These are phyloP conservation scores for Achaetomiella virescens DNA, from an alignment of 495 filamentous ascomycete species.

Conservation along the genomic window DNA sequence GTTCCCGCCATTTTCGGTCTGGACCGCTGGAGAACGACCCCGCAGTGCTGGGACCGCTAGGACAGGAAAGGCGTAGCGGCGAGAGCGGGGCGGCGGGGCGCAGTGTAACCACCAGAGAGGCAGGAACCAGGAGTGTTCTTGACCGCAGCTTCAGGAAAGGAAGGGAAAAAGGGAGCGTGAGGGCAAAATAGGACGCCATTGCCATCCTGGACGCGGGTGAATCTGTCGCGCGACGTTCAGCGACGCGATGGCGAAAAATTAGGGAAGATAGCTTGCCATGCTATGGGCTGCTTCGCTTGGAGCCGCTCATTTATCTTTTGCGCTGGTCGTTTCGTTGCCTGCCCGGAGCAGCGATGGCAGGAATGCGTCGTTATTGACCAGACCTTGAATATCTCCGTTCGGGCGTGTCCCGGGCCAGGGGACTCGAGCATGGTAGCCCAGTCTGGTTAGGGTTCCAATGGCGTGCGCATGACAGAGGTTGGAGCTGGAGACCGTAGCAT, in stretches of 20 bases:
- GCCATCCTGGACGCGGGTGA: too few relatives aligned
- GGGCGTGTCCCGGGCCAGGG: too few relatives aligned
- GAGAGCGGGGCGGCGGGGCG: neutral
- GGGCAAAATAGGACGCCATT: too few relatives aligned
- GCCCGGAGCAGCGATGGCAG: too few relatives aligned
- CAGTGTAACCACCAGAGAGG: neutral
- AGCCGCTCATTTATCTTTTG: constrained; percentile 7
- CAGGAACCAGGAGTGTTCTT: too few relatives aligned
- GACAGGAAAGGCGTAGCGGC: neutral
- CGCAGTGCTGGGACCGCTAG: neutral
- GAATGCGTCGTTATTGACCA: too few relatives aligned
- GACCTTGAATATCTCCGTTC: too few relatives aligned
- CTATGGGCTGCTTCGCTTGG: constrained; percentile 2
- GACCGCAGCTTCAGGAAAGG: neutral
- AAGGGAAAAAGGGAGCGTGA: neutral
- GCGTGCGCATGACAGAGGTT: neutral
- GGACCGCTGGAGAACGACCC: neutral
- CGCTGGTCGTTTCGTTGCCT: constrained; percentile 1
- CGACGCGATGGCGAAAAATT: neutral
- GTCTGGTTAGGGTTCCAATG: neutral
- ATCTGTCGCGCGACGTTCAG: neutral
- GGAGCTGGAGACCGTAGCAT: neutral
- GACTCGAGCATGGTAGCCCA: neutral
- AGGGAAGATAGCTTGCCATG: neutral
- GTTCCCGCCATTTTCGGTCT: neutral